Conservation (phyloP, 2,329 filamentous ascomycete species). For the Aspergillus neotritici region DNA sequence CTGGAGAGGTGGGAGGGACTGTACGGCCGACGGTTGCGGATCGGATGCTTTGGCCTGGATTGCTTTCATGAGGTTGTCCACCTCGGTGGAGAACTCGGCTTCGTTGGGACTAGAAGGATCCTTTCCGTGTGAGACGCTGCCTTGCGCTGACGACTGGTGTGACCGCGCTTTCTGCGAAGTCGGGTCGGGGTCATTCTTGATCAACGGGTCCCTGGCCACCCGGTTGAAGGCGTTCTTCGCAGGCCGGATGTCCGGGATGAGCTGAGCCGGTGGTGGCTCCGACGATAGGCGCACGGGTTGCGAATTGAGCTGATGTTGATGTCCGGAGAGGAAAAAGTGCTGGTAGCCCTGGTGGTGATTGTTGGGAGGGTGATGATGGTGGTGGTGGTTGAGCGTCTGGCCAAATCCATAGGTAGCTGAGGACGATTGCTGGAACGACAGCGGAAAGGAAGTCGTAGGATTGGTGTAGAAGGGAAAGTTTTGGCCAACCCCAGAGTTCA, state of each 20-base stretch:
- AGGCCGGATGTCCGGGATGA: slow-evolving; percentile 33
- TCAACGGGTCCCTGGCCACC: slow-evolving; percentile 16
- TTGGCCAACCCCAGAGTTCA: slow-evolving; percentile 30
- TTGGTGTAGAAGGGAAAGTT: slow-evolving; percentile 36
- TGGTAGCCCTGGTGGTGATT: slow-evolving; percentile 28
- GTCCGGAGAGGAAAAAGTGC: slow-evolving; percentile 27
- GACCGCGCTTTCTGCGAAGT: slow-evolving; percentile 4
- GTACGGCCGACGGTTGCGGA: slow-evolving; percentile 22
- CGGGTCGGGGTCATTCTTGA: slow-evolving; percentile 9
- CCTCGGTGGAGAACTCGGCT: slow-evolving; percentile 69
- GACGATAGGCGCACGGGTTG: slow-evolving; percentile 26
- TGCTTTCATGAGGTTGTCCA: slow-evolving; percentile 82
- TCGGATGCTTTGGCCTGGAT: slow-evolving; percentile 62
- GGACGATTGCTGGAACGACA: slow-evolving; percentile 32
- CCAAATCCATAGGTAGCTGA: slow-evolving; percentile 28
- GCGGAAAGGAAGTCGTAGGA: slow-evolving; percentile 32
- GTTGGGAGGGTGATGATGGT: slow-evolving; percentile 15
- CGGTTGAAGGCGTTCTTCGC: slow-evolving; percentile 34
- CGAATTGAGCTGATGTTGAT: slow-evolving; percentile 22
- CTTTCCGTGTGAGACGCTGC: slow-evolving; percentile 28
- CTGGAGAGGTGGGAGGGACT: slow-evolving; percentile 32
- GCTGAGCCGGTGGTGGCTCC: slow-evolving; percentile 28
- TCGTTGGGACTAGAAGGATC: slow-evolving; percentile 42
- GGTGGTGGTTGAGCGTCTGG: slow-evolving; percentile 27
- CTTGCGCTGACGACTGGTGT: slow-evolving; percentile 4